These are phyloP conservation scores for Athelia sp. DNA, from an alignment of 1,284 basidiomycete species.

Conservation along the genomic window DNA sequence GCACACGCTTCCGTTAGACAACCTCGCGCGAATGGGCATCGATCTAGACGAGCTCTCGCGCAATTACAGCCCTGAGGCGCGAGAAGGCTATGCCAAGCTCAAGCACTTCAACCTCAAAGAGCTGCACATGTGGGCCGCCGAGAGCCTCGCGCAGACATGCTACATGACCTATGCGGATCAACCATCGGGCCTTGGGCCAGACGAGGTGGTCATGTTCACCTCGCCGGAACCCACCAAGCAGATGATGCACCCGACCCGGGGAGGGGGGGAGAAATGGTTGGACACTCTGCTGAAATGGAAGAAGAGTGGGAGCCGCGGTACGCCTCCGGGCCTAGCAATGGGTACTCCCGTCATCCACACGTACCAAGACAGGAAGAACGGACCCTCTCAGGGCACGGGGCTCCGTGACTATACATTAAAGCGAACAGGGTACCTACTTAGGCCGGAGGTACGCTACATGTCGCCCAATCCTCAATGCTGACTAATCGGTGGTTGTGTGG, in stretches of 20 bases:
- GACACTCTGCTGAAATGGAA: slow-evolving; percentile 50
- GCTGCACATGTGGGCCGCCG: slow-evolving; percentile 61
- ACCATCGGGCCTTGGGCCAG: slow-evolving; percentile 55
- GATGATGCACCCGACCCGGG: slow-evolving; percentile 10
- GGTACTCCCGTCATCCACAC: slow-evolving; percentile 25
- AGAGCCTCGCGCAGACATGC: slow-evolving; percentile 64
- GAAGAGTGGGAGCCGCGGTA: slow-evolving; percentile 31
- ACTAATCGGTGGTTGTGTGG: not conserved
- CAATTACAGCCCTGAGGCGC: slow-evolving; percentile 30
- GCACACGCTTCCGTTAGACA: slow-evolving; percentile 51
- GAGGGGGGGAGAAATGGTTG: slow-evolving; percentile 39
- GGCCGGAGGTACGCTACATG: slow-evolving; percentile 44
- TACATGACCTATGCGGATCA: slow-evolving; percentile 62
- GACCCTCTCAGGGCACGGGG: slow-evolving; percentile 18
- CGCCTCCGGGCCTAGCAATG: slow-evolving; percentile 50
- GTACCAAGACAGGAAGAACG: slow-evolving; percentile 16
- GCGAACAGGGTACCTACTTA: slow-evolving; percentile 31
- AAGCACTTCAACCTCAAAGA: slow-evolving; percentile 40
- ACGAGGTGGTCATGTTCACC: slow-evolving; percentile 34
- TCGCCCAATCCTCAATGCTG: not conserved
- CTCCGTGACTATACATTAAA: slow-evolving; percentile 25
- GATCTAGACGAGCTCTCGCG: slow-evolving; percentile 32
- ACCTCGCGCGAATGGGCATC: slow-evolving; percentile 39
- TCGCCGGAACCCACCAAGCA: slow-evolving; percentile 10
- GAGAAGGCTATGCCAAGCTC: slow-evolving; percentile 30